Base-by-base conservation (phyloP, 1,284 basidiomycete species). In the Heterobasidion occidentale region DNA sequence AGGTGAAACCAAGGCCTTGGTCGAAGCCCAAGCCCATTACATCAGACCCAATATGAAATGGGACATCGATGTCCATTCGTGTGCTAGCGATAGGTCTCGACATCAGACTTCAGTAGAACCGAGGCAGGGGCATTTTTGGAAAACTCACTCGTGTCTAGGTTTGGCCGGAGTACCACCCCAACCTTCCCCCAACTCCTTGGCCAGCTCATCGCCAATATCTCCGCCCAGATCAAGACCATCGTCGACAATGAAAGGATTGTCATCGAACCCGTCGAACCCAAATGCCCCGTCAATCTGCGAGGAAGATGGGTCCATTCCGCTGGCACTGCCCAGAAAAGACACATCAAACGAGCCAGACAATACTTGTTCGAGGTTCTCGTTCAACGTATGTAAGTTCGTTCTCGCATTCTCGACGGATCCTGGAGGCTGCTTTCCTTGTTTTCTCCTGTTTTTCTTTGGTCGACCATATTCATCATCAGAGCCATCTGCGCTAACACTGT, bases 351-450 rank as follows among this genome's bases (percentile, higher is more conserved):
- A 87, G 34, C 74, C 77, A 2, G 81, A 79, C 12, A 90, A 70
- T 12, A 90, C 64, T 61, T 85, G 77, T 46, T 87, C 80, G 60
- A 87, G 80, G 58, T 84, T 77, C 65, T 91, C 88, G 34, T 81
- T 72, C 20, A 92, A 74, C 17, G 82, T 90, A 67, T 88, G 80
- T 54, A 73, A 64, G 46, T 79, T 78, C 36, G 75, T 77, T 53
- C 83, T 76, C 15, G 71, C 67, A 17, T 70, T 60, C 62, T 87
- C 84, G 5, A 72, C 63, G 1, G 33, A 68, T 61, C 19, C 57
- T 55, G 52, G 58, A 57, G 19, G 63, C 55, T 15, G 65, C 54
- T 66, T 68, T 4, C 56, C 56, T 61, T 71, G 75, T 52, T 54
- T 63, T 59, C 67, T 70, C 3, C 56, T 34, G 56, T 66, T 74